Base-by-base conservation (phyloP, 257 asterid genomes). In the Agastache rugosa region DNA sequence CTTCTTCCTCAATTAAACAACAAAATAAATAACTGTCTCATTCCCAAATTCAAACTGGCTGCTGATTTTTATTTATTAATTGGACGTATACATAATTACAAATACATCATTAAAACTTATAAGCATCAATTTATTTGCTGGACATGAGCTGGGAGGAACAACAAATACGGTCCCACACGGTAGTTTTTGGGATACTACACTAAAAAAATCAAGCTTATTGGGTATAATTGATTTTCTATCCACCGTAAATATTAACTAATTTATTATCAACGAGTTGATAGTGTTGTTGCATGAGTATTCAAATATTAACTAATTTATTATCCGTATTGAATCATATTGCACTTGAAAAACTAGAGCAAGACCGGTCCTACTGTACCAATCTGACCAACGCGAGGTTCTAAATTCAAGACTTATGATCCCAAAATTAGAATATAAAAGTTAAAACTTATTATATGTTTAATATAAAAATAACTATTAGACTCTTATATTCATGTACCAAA, bases 1-100 rank as follows among this genome's bases (percentile, higher is more conserved):
- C 51, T 59, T 47, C 64, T 39, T 19, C 70, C 47, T 47, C 71
- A 47, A 45, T 55, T 39, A 53, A 62, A 48, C 77, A 50, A 15
- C 16, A 34, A 15, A 16, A 69, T 31, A 5, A 31, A 31, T 31
- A 39, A 55, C 11, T 55, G 50, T 55, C 74, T 29, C 60, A 41
- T 44, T 56, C 74, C n/a, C 17, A 17, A 54, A 19, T 58, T 58
- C 53, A 29, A 55, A 54, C 53, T 31, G 31, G 20, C 59, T 2
- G 44, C 29, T 58, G 29, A 16, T 8, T 63, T 74, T 17, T 20
- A 4, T 14, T 50, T 16, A n/a, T 39, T 11, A 6, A 17, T 59
- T 42, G 60, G 9, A 7, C 11, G 0, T 5, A 44, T 65, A 14
- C 12, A 50, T 1, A 15, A 16, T 48, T n/a, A 41, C 20, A 48